Base-by-base conservation (phyloP, 2,329 filamentous ascomycete species). In the Monascus ruber region DNA sequence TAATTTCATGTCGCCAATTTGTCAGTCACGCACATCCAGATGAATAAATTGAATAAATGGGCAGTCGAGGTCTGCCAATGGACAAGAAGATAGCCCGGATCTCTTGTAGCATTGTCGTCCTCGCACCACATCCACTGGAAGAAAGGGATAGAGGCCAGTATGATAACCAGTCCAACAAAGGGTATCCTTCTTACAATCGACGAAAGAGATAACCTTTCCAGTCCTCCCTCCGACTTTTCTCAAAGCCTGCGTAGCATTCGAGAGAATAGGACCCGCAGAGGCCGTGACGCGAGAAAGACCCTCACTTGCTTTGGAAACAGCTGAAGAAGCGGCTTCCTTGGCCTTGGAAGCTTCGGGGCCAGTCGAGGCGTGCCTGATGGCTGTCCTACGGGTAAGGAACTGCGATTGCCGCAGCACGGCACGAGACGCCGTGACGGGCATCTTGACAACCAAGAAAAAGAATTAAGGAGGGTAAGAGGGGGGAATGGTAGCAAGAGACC, bases 191-290 rank as follows among this genome's bases (percentile, higher is more conserved):
- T 70, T 77, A 96, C 91, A 82, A 75, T 95, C 85, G 57, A 91
- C 72, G 58, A 88, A 84, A 53, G 72, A 73, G 63, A 94, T 76
- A 51, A 88, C 59, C 65, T 75, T 78, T 56, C 85, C 87, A 46
- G 85, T 88, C 55, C 83, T 78, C 56, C 89, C 89, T 57, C 87
- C 88, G 60, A 88, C 74, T 68, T 79, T 83, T 62, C 77, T 72
- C 52, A 94, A 67, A 40, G 77, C 75, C 59, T 77, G 76, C 41
- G 83, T 83, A 52, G 83, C 85, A 59, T 77, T 80, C 52, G 76
- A 73, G 54, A 93, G 72, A 45, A 80, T 84, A 45, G 84, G 81
- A 41, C 85, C 85, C 53, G 87, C 88, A 39, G 85, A 79, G 54
- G 83, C 80, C 48, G 81, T 73, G 55, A 91, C 88, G 59, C 80